A percentile compares a stretch with the other conserved stretches of the same genome.
phyloP scores from a whole-genome alignment of 345 rosid genomes.

The Barbarea vulgaris region DNA sequence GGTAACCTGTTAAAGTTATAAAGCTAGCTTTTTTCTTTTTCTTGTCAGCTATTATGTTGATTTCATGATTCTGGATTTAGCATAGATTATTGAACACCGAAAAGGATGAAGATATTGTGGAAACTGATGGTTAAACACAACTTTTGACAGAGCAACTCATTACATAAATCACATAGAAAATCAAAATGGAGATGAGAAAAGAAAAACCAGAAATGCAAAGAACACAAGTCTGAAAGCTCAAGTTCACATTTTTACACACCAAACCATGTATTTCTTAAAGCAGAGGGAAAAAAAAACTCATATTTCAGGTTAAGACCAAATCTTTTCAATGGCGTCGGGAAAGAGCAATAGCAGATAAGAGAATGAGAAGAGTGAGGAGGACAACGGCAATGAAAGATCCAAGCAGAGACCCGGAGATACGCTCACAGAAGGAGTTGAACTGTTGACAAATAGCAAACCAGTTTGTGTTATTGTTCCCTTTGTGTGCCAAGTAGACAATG shows the following conservation, averaged over 20 bases:
- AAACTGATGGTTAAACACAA: conserved; percentile 7
- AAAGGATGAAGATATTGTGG: background rate
- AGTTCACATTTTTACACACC: conserved; percentile 22
- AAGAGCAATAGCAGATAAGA: conserved; percentile 57
- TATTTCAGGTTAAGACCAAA: background rate
- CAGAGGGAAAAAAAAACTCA: background rate
- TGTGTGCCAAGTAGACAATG: conserved; percentile 74
- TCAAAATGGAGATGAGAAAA: background rate
- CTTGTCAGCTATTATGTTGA: background rate
- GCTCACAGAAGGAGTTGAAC: conserved; percentile 77
- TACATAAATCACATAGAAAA: conserved; percentile 15
- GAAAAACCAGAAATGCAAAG: background rate
- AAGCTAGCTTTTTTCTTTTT: background rate
- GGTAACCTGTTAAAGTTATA: conserved; percentile 1
- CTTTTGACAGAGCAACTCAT: background rate
- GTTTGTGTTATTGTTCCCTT: conserved; percentile 65
- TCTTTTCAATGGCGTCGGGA: conserved; percentile 50
- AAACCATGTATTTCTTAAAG: background rate
- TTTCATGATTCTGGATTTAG: conserved; percentile 3
- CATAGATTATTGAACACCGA: background rate
- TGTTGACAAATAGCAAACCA: conserved; percentile 83
- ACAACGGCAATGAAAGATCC: conserved; percentile 63
- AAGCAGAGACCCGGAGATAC: conserved; percentile 68
- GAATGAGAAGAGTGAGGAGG: conserved; percentile 49
- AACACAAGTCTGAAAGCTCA: conserved; percentile 15